These are phyloP conservation scores for Aspergillus versicolor DNA, from an alignment of 2,329 filamentous ascomycete species.

Conservation along the genomic window DNA sequence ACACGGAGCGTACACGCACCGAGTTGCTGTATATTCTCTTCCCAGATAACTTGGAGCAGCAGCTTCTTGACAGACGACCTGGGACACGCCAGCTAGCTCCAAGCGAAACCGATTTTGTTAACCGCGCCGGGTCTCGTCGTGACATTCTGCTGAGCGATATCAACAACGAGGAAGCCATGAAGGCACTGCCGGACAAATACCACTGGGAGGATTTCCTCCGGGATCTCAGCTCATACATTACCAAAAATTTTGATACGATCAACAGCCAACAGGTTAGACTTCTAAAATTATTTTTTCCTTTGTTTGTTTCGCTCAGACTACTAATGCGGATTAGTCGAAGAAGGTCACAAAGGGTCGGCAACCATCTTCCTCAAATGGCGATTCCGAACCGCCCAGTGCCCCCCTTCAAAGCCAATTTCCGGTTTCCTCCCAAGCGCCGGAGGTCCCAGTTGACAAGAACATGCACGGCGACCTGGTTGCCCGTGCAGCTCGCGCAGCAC, in stretches of 20 bases:
- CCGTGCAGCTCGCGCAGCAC: conserved; percentile 48
- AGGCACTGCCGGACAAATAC: conserved; percentile 58
- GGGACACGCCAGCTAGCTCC: conserved; percentile 55
- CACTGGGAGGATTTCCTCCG: conserved; percentile 64
- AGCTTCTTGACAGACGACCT: conserved; percentile 55
- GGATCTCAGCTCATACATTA: conserved; percentile 58
- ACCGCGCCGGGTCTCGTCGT: conserved; percentile 53
- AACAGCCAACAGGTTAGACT: conserved; percentile 46
- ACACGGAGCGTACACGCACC: conserved; percentile 54
- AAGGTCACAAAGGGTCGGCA: conserved; percentile 39
- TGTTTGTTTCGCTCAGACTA: background rate
- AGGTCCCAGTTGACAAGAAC: conserved; percentile 41
- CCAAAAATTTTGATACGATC: conserved; percentile 57
- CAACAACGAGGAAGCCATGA: conserved; percentile 50
- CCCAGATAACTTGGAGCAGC: conserved; percentile 55
- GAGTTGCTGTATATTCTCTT: conserved; percentile 61
- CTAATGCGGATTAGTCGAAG: conserved; percentile 35
- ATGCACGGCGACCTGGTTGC: conserved; percentile 48
- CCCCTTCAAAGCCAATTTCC: conserved; percentile 44
- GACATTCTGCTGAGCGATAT: conserved; percentile 57
- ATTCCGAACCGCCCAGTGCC: conserved; percentile 36
- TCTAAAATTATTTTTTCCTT: background rate
- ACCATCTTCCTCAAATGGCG: conserved; percentile 36
- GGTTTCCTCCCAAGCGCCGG: conserved; percentile 38
- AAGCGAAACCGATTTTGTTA: conserved; percentile 61